Evolutionary conservation across 2,329 filamentous ascomycete genomes (phyloP).

Genomic region (Pseudogymnoascus sp.): DNA sequence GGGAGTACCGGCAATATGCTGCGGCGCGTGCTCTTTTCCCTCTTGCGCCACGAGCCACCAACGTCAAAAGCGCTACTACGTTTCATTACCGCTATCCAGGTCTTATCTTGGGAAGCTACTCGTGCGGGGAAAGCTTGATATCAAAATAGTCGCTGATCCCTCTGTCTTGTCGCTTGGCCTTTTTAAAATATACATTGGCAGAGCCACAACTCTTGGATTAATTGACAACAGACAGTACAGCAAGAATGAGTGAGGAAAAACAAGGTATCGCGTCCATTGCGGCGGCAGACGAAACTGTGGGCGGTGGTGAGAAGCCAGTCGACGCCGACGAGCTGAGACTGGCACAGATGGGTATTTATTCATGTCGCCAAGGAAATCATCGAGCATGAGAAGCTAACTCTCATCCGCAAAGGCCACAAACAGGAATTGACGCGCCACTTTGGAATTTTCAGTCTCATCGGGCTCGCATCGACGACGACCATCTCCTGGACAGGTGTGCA

Average conservation of each 20-base stretch:
- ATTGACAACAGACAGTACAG: neutral
- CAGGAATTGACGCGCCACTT: conserved; percentile 42
- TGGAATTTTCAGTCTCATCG: conserved; percentile 39
- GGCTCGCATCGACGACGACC: conserved; percentile 41
- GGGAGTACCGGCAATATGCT: neutral
- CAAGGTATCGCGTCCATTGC: neutral
- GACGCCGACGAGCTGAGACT: conserved; percentile 35
- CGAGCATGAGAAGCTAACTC: conserved; percentile 3
- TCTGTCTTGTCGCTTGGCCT: neutral
- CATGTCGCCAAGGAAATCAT: neutral
- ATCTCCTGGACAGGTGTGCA: conserved; percentile 36
- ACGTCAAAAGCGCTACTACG: neutral
- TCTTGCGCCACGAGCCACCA: neutral
- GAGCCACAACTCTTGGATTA: neutral
- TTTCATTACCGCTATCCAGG: neutral
- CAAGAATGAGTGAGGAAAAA: neutral
- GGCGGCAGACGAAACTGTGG: neutral
- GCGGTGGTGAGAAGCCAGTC: neutral
- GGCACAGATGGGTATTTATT: conserved; percentile 35
- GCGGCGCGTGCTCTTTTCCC: neutral
- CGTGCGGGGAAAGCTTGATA: conserved; percentile 2
- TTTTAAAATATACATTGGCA: neutral
- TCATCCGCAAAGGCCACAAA: conserved; percentile 32
- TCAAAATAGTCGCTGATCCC: neutral
- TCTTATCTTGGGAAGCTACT: neutral